A percentile compares a stretch with the other conserved stretches of the same genome.
phyloP scores from a whole-genome alignment of 108 stramenopile genomes.

The Cyclostephanos invisitatus region DNA sequence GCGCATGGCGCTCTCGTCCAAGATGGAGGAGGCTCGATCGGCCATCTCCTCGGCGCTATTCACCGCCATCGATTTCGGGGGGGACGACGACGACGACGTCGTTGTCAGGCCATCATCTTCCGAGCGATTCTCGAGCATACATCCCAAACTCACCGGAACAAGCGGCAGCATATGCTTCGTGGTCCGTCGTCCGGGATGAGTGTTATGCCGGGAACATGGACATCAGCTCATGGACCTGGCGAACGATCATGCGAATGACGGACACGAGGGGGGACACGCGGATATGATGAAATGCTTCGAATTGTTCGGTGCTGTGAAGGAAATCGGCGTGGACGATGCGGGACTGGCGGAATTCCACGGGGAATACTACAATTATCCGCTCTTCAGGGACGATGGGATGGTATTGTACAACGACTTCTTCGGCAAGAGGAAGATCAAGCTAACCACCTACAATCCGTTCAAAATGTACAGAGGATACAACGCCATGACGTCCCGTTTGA shows the following conservation, averaged over 20 bases:
- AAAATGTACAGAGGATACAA: conserved; percentile 50
- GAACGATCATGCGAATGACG: conserved; percentile 5
- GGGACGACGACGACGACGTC: neutral
- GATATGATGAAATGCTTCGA: conserved; percentile 53
- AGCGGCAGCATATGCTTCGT: conserved; percentile 45
- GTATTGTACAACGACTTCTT: conserved; percentile 79
- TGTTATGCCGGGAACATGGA: conserved; percentile 86
- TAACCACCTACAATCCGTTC: conserved; percentile 54
- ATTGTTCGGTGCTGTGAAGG: conserved; percentile 73
- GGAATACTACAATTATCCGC: conserved; percentile 60
- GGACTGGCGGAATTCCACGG: conserved; percentile 68
- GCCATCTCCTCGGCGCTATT: conserved; percentile 21
- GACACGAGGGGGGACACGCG: neutral
- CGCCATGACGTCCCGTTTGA: conserved; percentile 38
- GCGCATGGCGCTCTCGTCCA: conserved; percentile 19
- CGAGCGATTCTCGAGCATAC: conserved; percentile 13
- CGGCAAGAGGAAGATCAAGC: conserved; percentile 39
- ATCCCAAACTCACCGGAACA: conserved; percentile 19
- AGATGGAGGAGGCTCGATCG: conserved; percentile 29
- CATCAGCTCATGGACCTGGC: conserved; percentile 67
- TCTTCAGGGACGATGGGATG: conserved; percentile 64
- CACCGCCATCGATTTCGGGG: conserved; percentile 14
- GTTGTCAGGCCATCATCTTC: conserved; percentile 18
- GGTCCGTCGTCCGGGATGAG: conserved; percentile 77
- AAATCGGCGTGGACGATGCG: conserved; percentile 77